Evolutionary conservation across 192 early-diverging fungal genomes (phyloP).

Genomic region (Entomortierella lignicola): DNA sequence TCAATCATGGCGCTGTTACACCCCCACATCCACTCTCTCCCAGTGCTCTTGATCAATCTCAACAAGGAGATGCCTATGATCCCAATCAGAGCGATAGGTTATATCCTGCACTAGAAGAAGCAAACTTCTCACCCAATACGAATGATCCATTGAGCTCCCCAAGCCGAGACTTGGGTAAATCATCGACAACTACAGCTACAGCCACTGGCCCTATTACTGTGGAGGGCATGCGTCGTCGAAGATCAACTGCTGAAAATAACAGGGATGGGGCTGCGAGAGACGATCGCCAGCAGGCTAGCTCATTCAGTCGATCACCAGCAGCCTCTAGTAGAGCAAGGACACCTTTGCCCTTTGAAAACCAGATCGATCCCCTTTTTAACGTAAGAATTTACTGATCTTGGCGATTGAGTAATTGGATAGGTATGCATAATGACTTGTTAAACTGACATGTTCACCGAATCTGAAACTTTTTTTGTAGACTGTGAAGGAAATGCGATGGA

Average conservation of each 20-base stretch:
- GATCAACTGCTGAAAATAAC: not conserved
- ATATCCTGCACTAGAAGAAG: constrained; percentile 11
- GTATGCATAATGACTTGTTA: not conserved
- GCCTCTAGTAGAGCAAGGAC: constrained; percentile 25
- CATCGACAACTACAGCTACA: constrained; percentile 2
- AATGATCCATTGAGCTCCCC: not conserved
- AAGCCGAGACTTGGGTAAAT: not conserved
- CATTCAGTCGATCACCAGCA: constrained; percentile 1
- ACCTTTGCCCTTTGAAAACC: constrained; percentile 34
- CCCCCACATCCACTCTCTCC: constrained; percentile 17
- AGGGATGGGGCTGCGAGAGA: not conserved
- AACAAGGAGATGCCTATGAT: not conserved
- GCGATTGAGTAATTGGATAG: not conserved
- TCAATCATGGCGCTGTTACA: constrained; percentile 42
- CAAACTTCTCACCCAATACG: not conserved
- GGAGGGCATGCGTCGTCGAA: constrained; percentile 41
- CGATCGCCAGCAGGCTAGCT: constrained; percentile 1
- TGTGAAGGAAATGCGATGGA: constrained; percentile 79
- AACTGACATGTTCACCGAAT: not conserved
- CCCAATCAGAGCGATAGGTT: constrained; percentile 8
- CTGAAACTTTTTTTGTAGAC: constrained; percentile 50
- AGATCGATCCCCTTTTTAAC: constrained; percentile 42
- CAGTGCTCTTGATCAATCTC: constrained; percentile 9
- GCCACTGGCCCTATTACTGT: constrained; percentile 42
- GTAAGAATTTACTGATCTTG: constrained; percentile 31